A percentile compares a stretch with the other conserved stretches of the same genome.
These are phyloP conservation scores for Chrysoporthe puriensis DNA, from an alignment of 2,329 filamentous ascomycete species.

Conservation along the genomic window DNA sequence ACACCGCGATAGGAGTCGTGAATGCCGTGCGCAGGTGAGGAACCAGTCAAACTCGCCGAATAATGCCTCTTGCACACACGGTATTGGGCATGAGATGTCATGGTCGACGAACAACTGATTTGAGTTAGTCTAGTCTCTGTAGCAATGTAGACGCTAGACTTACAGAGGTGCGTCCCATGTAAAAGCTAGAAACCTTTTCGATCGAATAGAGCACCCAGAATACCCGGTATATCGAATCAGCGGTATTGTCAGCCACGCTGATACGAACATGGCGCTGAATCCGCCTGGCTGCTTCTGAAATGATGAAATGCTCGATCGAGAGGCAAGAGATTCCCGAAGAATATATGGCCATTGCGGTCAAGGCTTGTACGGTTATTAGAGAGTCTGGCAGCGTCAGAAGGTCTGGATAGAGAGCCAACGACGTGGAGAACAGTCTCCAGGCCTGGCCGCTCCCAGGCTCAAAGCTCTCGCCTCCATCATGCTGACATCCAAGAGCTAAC, in stretches of 20 bases:
- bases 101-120: slow-evolving; percentile 37
- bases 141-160: slow-evolving; percentile 15
- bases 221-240: slow-evolving; percentile 34
- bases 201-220: slow-evolving; percentile 37
- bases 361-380: slow-evolving; percentile 36
- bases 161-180: slow-evolving; percentile 39
- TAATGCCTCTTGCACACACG: slow-evolving; percentile 31
- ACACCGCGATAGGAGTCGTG: slow-evolving; percentile 36
- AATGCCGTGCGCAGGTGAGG: slow-evolving; percentile 34
- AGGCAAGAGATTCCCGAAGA: slow-evolving; percentile 36
- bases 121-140: background rate
- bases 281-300: slow-evolving; percentile 37
- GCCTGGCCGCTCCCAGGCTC: slow-evolving; percentile 43
- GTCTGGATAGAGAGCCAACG: slow-evolving; percentile 42
- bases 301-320: slow-evolving; percentile 38
- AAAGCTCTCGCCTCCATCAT: slow-evolving; percentile 41
- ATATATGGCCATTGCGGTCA: slow-evolving; percentile 39
- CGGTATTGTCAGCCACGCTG: slow-evolving; percentile 28
- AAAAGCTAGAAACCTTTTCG: slow-evolving; percentile 36
- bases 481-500: slow-evolving; percentile 44
- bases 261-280: slow-evolving; percentile 37
- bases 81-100: slow-evolving; percentile 39
- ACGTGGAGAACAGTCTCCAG: slow-evolving; percentile 45
- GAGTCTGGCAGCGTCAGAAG: slow-evolving; percentile 38
- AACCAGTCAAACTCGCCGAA: slow-evolving; percentile 36